Evolutionary conservation across 2,329 filamentous ascomycete genomes (phyloP), one percentile per base, ranked within the genome.

Genomic region (Colletotrichum tanaceti): DNA sequence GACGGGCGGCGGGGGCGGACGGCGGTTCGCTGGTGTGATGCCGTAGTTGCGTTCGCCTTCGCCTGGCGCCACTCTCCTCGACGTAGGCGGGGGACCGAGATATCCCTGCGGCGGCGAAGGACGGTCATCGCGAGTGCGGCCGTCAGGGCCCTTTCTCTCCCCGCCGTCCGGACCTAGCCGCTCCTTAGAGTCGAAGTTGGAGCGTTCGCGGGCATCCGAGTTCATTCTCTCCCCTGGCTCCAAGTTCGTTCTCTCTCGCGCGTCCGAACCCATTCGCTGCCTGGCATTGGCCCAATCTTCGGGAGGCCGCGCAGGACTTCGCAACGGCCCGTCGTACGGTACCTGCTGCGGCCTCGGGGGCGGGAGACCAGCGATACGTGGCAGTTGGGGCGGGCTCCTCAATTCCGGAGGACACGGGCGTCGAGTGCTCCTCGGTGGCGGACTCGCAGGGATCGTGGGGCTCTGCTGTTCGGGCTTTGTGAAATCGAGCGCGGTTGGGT

Each of bases 41-140:
- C 70, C 70, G 28, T 70, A 70, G 38, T 14, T 67, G 58, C 67
- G 70, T 20, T 71, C 66, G 9, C 67, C 70, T 24, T 70, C 63
- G 1, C 67, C 67, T 18, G 67, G 67, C 4, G 67, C 52, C 22
- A 43, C 46, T n/a, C 63, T 39, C 47, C 46, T 47, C 16, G 55
- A 49, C 35, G 46, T 16, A 3, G 63, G 67, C 14, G 63, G 67
- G 41, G 63, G 67, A 18, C 67, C 67, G 38, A 68, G 43, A 20
- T 70, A 63, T 10, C 67, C 63, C n/a, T 62, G 63, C 4, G 58
- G 53, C 11, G 41, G 66, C 22, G 38, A 39, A 46, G 39, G 16
- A 16, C 38, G 49, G 32, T 63, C 59, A 18, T 49, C 49, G 49
- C 49, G 49, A n/a, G 49, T 7, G 38, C 32, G 44, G 16, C 46